Evolutionary conservation across 495 filamentous ascomycete species (phyloP).

Genomic region (Hypoxylon perforatum): DNA sequence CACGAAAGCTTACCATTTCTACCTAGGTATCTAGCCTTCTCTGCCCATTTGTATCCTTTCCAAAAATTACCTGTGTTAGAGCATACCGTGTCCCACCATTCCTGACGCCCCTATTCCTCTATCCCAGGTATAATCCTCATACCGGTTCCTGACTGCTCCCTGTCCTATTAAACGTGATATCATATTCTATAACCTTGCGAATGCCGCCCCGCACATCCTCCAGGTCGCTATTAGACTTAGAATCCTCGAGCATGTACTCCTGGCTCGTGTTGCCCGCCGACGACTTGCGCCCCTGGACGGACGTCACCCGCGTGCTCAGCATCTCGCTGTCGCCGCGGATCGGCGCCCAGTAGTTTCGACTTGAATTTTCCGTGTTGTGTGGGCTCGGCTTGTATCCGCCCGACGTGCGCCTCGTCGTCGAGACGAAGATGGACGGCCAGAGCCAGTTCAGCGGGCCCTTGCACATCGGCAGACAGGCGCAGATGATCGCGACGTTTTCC

Average conservation of each 20-base stretch:
- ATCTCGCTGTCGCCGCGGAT: constrained; percentile 32
- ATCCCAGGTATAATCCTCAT: neutral
- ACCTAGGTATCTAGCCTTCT: no score
- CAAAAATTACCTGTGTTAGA: no score
- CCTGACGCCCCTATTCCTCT: no score
- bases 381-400: constrained; percentile 14
- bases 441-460: constrained; percentile 37
- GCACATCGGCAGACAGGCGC: constrained; percentile 58
- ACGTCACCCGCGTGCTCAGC: constrained; percentile 36
- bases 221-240: constrained; percentile 18
- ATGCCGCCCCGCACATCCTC: constrained; percentile 34
- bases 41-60: no score
- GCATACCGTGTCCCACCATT: no score
- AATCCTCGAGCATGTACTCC: constrained; percentile 35
- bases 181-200: constrained; percentile 40
- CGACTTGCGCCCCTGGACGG: constrained; percentile 24
- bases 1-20: no score
- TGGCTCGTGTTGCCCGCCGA: constrained; percentile 14
- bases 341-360: constrained; percentile 29
- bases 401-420: constrained; percentile 16
- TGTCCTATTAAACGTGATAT: constrained; percentile 36
- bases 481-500: constrained; percentile 58
- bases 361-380: constrained; percentile 22
- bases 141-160: constrained; percentile 15
- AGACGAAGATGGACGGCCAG: constrained; percentile 34